Base-by-base conservation (phyloP, 225 moss, liverwort and hornwort genomes). In the Bryoerythrophyllum caledonicum region DNA sequence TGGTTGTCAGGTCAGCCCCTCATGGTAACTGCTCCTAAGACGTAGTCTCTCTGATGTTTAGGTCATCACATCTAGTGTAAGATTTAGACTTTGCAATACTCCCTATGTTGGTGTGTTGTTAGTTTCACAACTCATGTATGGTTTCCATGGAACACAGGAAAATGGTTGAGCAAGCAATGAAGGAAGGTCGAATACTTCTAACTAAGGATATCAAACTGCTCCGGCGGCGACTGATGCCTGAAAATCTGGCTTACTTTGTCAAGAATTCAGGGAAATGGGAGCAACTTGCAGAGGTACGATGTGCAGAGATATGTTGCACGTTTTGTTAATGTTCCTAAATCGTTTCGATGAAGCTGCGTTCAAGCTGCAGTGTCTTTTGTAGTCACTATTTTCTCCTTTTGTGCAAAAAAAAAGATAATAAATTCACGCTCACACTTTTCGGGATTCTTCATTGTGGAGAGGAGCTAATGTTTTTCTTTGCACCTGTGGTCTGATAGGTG, bases 191-290 rank as follows among this genome's bases (percentile, higher is more conserved):
- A 32, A 75, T 99, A 65, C 80, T 99, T 60, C 72, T 99, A 63
- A 99, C 99, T 46, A 86, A 86, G 67, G 95, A 99, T 73, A 79
- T 91, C 40, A 93, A 99, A 78, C 85, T 99, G 54, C 79, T 99
- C 49, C 89, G 87, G 63, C 87, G 99, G 41, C 89, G 90, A 64
- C 75, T 95, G 68, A 85, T 99, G 77, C 95, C 95, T 70, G 80
- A 83, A 40, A 86, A 84, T 78, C 80, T 99, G 58, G 89, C 95
- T 7, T 95, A 95, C 77, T 86, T 85, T 65, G 89, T 99, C 71
- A 91, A 86, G 76, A 91, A 79, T 52, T 79, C 70, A 43, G 91
- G 90, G 49, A 99, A 99, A 79, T 93, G 95, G 93, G 89, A 93
- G 41, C 99, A 99, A 71, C 87, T 99, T 78, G 86, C 84, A 23